Base-by-base conservation (phyloP, 1,284 basidiomycete species). In the Nidula niveotomentosa region DNA sequence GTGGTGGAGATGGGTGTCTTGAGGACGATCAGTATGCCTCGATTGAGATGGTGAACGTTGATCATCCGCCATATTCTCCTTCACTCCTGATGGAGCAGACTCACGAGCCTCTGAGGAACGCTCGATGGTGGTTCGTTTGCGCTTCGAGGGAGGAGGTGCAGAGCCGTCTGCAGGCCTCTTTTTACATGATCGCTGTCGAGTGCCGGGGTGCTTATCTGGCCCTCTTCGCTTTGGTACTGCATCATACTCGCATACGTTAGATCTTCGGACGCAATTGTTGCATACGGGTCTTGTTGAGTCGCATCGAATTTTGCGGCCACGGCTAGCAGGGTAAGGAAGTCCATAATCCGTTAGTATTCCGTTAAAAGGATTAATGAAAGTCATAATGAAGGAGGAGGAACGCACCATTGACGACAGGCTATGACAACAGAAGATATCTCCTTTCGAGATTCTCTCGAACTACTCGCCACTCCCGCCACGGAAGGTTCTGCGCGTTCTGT, bases 201-300 rank as follows among this genome's bases (percentile, higher is more conserved):
- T 91, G 30, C 89, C 90, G 56, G 90, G 90, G 63, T 81, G 81
- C 72, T 91, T 91, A 77, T 92, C 90, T 58, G 90, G 90, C 5
- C 90, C 90, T 54, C 90, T 81, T 55, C 90, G 83, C 71, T 88
- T 90, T 61, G 90, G 90, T 44, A 81, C 86, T 36, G 82, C 76
- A 67, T 92, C 90, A 69, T 91, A 92, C 69, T 86, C 81, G 71
- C 88, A 91, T 54, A 79, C 76, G 69, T 89, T 90, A 62, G 79
- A 82, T 63, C 90, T 79, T 63, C 88, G 85, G 67, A 81, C 74
- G 71, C 89, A 91, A 70, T 91, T 91, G 73, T 87, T 81, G 76
- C 89, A 92, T 57, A 81, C 78, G 59, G 89, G 89, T 64, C 89
- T 79, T 44, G 84, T 87, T 53, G 89, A 91, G 71, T 91, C 90